Evolutionary conservation across 768 basidiomycete species (phyloP).

Genomic region (Pisolithus albus): DNA sequence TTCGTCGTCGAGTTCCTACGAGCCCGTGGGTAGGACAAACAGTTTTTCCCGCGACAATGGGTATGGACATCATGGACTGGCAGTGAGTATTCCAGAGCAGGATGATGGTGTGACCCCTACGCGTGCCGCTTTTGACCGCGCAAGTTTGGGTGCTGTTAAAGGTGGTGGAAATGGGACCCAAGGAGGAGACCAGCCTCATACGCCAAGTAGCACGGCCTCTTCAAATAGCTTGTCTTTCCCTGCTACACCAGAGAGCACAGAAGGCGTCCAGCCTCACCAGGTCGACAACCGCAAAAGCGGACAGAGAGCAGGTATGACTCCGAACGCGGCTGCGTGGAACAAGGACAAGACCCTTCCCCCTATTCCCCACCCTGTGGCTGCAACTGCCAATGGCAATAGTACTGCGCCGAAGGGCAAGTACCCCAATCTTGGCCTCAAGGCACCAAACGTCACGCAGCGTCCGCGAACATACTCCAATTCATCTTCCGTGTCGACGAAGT

Average conservation of each 20-base stretch:
- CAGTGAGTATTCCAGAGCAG: conserved; percentile 24
- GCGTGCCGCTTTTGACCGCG: conserved; percentile 21
- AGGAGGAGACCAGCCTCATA: conserved; percentile 16
- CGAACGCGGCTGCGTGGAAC: conserved; percentile 3
- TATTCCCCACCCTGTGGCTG: conserved; percentile 13
- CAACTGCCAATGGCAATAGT: neutral
- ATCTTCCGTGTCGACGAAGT: conserved; percentile 19
- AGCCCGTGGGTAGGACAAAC: conserved; percentile 10
- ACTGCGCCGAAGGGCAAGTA: conserved; percentile 10
- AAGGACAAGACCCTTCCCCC: conserved; percentile 29
- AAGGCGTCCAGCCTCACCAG: conserved; percentile 4
- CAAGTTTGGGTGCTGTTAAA: conserved; percentile 19
- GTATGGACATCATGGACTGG: conserved; percentile 9
- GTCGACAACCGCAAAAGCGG: neutral
- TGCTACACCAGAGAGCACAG: conserved; percentile 20
- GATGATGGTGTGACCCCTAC: conserved; percentile 26
- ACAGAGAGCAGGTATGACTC: conserved; percentile 8
- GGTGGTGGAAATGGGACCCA: neutral
- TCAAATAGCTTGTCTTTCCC: conserved; percentile 26
- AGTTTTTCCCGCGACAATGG: neutral
- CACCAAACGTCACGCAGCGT: conserved; percentile 14
- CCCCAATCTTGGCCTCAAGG: conserved; percentile 10
- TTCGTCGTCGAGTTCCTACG: conserved; percentile 16
- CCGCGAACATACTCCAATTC: conserved; percentile 31
- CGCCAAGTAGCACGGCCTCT: conserved; percentile 26